phyloP scores from a whole-genome alignment of 164 flowering plant genomes.

The Berberis thunbergii region DNA sequence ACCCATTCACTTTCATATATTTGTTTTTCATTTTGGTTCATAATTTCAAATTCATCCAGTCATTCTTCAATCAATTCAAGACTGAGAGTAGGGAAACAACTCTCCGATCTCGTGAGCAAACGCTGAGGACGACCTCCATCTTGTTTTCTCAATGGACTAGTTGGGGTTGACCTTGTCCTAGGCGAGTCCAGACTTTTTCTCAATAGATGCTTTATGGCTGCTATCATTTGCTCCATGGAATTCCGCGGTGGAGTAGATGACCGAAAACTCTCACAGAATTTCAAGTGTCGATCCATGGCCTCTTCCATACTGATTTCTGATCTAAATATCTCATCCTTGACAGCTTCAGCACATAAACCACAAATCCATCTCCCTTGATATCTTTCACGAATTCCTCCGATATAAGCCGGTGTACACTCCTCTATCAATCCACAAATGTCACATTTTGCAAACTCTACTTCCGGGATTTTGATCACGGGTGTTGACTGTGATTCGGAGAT shows the following conservation, averaged over 20 bases:
- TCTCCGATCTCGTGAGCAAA: conserved; percentile 40
- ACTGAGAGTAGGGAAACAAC: conserved; percentile 44
- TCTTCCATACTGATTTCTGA: conserved; percentile 52
- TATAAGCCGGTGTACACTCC: conserved; percentile 73
- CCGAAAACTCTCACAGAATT: conserved; percentile 50
- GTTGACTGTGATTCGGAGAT: conserved; percentile 11
- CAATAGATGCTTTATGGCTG: conserved; percentile 61
- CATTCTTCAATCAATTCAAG: too few relatives aligned
- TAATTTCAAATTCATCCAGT: too few relatives aligned
- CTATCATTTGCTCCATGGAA: conserved; percentile 53
- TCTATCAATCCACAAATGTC: conserved; percentile 74
- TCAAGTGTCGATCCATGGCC: conserved; percentile 60
- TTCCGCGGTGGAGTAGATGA: conserved; percentile 48
- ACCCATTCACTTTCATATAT: too few relatives aligned
- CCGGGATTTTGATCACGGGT: conserved; percentile 14
- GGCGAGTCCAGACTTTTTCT: conserved; percentile 63
- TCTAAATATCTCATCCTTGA: conserved; percentile 58
- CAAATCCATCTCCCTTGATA: conserved; percentile 78
- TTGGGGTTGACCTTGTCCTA: conserved; percentile 37
- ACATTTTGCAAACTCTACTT: conserved; percentile 53
- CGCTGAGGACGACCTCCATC: background rate
- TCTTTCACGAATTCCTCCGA: conserved; percentile 42
- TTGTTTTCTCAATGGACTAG: conserved; percentile 31
- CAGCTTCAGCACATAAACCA: conserved; percentile 78
- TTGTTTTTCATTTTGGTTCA: too few relatives aligned